Percentiles rank a stretch among this genome's conserved stretches.
Evolutionary conservation across 176 grass and related monocot species (phyloP).

Genomic region (Poa pratensis): DNA sequence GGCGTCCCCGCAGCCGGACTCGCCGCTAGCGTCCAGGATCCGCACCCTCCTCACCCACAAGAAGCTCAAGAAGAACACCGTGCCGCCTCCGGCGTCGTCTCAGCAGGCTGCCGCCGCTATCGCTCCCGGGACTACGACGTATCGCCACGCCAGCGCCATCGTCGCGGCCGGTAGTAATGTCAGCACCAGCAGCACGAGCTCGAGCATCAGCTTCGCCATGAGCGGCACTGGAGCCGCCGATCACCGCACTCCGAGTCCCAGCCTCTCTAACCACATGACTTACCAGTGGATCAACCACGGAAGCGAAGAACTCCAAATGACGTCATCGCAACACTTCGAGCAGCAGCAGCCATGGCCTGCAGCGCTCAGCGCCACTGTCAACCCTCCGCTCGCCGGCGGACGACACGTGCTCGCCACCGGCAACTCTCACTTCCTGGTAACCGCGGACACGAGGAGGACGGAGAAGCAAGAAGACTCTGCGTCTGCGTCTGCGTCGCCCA

Average conservation of each 20-base stretch:
- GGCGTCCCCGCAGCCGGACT: constrained; percentile 28
- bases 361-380: constrained; percentile 21
- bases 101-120: constrained; percentile 5
- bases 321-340: constrained; percentile 9
- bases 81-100: neutral
- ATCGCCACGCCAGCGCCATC: neutral
- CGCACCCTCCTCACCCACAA: constrained; percentile 57
- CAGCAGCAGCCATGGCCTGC: constrained; percentile 39
- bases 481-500: constrained; percentile 4
- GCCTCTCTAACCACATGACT: constrained; percentile 32
- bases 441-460: constrained; percentile 44
- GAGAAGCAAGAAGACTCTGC: constrained; percentile 54
- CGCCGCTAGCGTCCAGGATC: constrained; percentile 54
- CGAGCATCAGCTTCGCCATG: constrained; percentile 44
- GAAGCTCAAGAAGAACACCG: constrained; percentile 49
- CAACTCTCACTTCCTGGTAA: constrained; percentile 1
- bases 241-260: neutral
- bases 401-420: neutral
- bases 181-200: constrained; percentile 32
- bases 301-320: constrained; percentile 39
- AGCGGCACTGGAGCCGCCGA: constrained; percentile 15
- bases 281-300: constrained; percentile 25
- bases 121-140: constrained; percentile 10
- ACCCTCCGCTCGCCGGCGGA: neutral
- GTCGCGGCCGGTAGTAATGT: constrained; percentile 1